Evolutionary conservation across 305 asterid species (phyloP).

Genomic region (Nicotiana rustica): DNA sequence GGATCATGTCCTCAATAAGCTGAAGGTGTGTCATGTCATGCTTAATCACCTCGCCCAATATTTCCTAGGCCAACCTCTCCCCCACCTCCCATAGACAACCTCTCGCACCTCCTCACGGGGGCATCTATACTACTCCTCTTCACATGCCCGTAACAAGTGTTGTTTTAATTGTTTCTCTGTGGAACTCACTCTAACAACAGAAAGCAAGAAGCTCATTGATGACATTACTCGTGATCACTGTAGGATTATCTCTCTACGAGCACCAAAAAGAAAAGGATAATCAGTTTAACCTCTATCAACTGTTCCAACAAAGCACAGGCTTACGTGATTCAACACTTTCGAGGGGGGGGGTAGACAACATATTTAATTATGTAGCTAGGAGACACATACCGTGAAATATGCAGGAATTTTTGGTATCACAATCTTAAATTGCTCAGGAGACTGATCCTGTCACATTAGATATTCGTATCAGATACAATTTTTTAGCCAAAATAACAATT

Average conservation of each 20-base stretch:
- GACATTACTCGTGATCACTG: not conserved
- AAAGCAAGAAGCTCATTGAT: not conserved
- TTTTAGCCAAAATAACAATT: not conserved
- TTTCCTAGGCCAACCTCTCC: too few relatives aligned
- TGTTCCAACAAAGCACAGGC: not conserved
- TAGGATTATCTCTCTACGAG: not conserved
- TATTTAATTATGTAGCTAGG: not conserved
- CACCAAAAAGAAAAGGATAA: slow-evolving; percentile 3
- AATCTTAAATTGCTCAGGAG: slow-evolving; percentile 85
- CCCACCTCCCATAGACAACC: too few relatives aligned
- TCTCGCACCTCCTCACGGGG: too few relatives aligned
- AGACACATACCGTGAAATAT: slow-evolving; percentile 77
- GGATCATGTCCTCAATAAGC: too few relatives aligned
- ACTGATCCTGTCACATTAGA: slow-evolving; percentile 66
- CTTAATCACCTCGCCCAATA: too few relatives aligned
- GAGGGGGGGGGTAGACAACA: too few relatives aligned
- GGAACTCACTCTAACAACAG: slow-evolving; percentile 9
- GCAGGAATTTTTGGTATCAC: slow-evolving; percentile 88
- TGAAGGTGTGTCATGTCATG: too few relatives aligned
- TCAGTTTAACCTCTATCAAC: not conserved
- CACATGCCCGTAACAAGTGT: not conserved
- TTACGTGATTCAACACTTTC: not conserved
- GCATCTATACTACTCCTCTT: too few relatives aligned
- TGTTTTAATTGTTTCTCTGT: not conserved
- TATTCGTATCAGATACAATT: slow-evolving; percentile 18